These are phyloP conservation scores for Agaricus sinodeliciosus DNA, from an alignment of 768 basidiomycete genomes.

Conservation along the genomic window DNA sequence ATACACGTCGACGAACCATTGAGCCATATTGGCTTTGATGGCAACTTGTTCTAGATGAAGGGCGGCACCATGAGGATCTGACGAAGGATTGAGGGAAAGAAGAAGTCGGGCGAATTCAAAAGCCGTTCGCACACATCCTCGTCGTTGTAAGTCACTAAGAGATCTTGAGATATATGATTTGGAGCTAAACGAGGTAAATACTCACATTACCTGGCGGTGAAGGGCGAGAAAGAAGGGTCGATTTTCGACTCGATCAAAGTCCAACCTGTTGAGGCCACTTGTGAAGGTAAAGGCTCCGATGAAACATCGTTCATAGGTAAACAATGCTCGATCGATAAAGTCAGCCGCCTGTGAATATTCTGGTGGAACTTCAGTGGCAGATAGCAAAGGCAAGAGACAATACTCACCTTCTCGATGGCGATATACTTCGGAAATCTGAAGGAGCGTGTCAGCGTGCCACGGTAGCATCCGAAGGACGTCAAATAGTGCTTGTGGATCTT, in stretches of 20 bases:
- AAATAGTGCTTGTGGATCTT: slow-evolving; percentile 77
- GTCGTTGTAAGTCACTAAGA: slow-evolving; percentile 71
- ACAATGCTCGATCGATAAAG: slow-evolving; percentile 87
- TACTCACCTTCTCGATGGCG: slow-evolving; percentile 77
- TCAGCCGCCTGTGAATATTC: slow-evolving; percentile 83
- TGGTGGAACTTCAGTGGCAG: slow-evolving; percentile 18
- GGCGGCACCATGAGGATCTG: slow-evolving; percentile 84
- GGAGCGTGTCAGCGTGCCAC: slow-evolving; percentile 90
- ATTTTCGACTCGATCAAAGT: slow-evolving; percentile 89
- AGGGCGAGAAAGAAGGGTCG: slow-evolving; percentile 87
- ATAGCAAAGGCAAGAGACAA: too few relatives aligned
- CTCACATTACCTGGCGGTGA: slow-evolving; percentile 77
- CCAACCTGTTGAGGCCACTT: slow-evolving; percentile 73
- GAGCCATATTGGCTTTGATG: slow-evolving; percentile 68
- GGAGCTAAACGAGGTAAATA: slow-evolving; percentile 1
- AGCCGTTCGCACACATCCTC: slow-evolving; percentile 84
- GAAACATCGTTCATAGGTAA: slow-evolving; percentile 88
- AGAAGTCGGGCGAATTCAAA: slow-evolving; percentile 90
- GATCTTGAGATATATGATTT: neutral
- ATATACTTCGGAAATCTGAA: slow-evolving; percentile 81
- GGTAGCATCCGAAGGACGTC: slow-evolving; percentile 70
- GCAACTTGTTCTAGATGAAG: slow-evolving; percentile 84
- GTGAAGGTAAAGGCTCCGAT: slow-evolving; percentile 84
- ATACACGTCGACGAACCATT: slow-evolving; percentile 76
- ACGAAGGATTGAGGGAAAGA: slow-evolving; percentile 76